Evolutionary conservation across 345 rosid genomes (phyloP), one percentile per base, ranked within the genome.

Genomic region (Rubroshorea leprosula): DNA sequence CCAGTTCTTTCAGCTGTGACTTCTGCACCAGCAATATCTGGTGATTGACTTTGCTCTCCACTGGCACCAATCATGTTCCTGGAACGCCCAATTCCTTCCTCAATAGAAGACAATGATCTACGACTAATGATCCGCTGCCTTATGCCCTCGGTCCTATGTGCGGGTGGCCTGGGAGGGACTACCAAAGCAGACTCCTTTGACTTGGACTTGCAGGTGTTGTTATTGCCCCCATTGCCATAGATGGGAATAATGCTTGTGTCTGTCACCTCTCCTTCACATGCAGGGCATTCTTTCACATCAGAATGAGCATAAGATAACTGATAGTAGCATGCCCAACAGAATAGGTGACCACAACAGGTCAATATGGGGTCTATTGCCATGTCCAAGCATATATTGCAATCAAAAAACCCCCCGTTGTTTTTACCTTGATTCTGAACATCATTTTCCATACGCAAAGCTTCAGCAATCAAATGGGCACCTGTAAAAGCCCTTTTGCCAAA

Each of bases 251-350:
- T 60, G 57, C 68, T 72, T 16, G 68, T 47, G 47, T 78, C 82
- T 0, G 74, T 60, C 19, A 83, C 81, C 49, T 81, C 80, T 3
- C 75, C 83, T 24, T 73, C 69, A 51, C 90, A 83, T 2, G 31
- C 81, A 6, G 83, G 80, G 54, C 80, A 75, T 47, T 76, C 78
- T 47, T 80, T 75, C n/a, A n/a, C n/a, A n/a, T n/a, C n/a, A 0
- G 66, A 27, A 64, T 82, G 79, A 55, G 67, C 72, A 65, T 55
- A 35, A 49, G 73, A 73, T 67, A 82, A 61, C 69, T 66, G 76
- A 58, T 78, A 83, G 62, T 78, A 76, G 63, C 92, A 85, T 13
- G 83, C 72, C 92, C 92, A 85, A 46, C 92, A 85, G 70, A 76
- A 83, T 62, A 85, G 78, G 45, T 85, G 92, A 51, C 92, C 92